These are phyloP conservation scores for Nicotiana otophora DNA, from an alignment of 257 asterid species.

Conservation along the genomic window DNA sequence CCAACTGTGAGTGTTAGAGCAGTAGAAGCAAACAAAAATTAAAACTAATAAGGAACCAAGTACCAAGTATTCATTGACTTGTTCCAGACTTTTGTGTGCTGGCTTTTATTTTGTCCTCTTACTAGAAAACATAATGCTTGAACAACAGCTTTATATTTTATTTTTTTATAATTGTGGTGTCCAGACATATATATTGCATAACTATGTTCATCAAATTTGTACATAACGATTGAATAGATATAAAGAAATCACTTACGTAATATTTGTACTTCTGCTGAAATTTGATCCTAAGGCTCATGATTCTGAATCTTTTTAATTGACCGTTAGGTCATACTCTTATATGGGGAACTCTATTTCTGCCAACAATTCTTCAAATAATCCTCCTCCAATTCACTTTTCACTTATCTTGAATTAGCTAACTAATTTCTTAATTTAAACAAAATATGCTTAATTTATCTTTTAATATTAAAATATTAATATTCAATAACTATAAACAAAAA, in stretches of 20 bases:
- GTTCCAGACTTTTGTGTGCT: not conserved
- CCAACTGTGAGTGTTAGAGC: not conserved
- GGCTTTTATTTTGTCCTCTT: not conserved
- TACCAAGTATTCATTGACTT: not conserved
- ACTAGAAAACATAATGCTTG: not conserved
- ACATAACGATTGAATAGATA: too few species aligned
- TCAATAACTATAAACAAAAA: not conserved
- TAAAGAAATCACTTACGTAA: too few species aligned
- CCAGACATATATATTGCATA: too few species aligned
- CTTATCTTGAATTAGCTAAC: not conserved
- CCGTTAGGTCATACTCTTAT: too few species aligned
- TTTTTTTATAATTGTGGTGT: too few species aligned
- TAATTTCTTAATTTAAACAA: not conserved
- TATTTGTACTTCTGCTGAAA: too few species aligned
- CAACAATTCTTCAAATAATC: not conserved
- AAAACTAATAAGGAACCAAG: not conserved
- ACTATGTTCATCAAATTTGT: too few species aligned
- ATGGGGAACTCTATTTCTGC: not conserved
- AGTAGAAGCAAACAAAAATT: not conserved
- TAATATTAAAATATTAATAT: not conserved
- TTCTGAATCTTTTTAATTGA: too few species aligned
- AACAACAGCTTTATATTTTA: not conserved
- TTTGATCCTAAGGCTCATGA: too few species aligned
- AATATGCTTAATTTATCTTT: not conserved
- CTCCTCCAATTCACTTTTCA: not conserved